phyloP scores from a whole-genome alignment of 495 filamentous ascomycete species.

The Lineolata rhizophorae region DNA sequence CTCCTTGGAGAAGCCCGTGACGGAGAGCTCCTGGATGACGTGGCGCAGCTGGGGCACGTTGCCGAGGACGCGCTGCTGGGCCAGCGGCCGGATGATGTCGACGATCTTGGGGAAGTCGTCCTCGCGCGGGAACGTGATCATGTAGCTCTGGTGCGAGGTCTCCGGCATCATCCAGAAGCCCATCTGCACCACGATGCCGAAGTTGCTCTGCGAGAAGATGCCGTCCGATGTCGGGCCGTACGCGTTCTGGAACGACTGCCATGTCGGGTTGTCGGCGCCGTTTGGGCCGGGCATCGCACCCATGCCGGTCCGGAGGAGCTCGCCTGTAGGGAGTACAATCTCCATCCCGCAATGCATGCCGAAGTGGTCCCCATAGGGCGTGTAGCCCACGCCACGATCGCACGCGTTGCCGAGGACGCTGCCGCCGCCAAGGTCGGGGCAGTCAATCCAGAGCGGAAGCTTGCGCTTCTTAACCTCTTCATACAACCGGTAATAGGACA shows the following conservation, averaged over 20 bases:
- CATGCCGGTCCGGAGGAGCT: constrained; percentile 35
- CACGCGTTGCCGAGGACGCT: constrained; percentile 32
- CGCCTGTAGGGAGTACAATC: constrained; percentile 31
- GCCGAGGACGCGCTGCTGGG: constrained; percentile 24
- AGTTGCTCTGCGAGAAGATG: constrained; percentile 33
- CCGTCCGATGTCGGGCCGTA: constrained; percentile 35
- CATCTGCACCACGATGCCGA: constrained; percentile 38
- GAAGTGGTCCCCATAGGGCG: no score
- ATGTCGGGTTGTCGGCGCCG: constrained; percentile 12
- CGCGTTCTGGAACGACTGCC: constrained; percentile 30
- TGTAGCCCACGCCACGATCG: no score
- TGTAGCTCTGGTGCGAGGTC: constrained; percentile 25
- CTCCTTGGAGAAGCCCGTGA: constrained; percentile 18
- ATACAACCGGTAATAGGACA: constrained; percentile 31
- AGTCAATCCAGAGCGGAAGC: constrained; percentile 26
- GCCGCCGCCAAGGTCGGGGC: constrained; percentile 34
- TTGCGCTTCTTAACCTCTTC: constrained; percentile 25
- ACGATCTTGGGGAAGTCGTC: constrained; percentile 28
- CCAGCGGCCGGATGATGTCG: constrained; percentile 29
- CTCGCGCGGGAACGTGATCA: constrained; percentile 29
- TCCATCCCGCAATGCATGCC: no score
- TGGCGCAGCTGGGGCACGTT: constrained; percentile 30
- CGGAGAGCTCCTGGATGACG: constrained; percentile 24
- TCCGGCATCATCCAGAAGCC: constrained; percentile 34
- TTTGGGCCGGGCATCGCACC: constrained; percentile 26